A percentile compares a stretch with the other conserved stretches of the same genome.
phyloP scores from a whole-genome alignment of 441 rosid genomes.

The Corymbia calophylla region DNA sequence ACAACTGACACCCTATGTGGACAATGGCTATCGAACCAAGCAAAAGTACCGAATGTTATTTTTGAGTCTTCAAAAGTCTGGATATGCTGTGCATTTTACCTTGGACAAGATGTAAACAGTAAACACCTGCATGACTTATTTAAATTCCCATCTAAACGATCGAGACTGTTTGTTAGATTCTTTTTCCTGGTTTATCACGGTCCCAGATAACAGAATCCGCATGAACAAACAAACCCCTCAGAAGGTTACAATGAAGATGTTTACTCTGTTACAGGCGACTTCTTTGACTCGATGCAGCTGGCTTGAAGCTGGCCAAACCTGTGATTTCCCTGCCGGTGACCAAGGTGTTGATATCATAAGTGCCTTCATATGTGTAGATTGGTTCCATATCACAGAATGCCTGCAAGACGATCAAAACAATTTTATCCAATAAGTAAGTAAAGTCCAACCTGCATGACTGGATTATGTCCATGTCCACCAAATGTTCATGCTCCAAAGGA shows the following conservation, averaged over 20 bases:
- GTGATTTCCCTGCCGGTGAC: constrained; percentile 84
- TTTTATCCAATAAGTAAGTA: not conserved
- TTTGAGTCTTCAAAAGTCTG: not conserved
- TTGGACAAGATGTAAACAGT: not conserved
- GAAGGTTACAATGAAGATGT: not conserved
- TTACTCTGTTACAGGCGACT: constrained; percentile 55
- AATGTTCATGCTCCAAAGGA: not conserved
- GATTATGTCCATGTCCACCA: not conserved
- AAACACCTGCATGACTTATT: not conserved
- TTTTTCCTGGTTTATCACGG: not conserved
- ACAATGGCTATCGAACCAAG: not conserved
- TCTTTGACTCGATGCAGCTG: constrained; percentile 22
- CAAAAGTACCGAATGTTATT: not conserved
- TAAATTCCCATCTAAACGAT: not conserved
- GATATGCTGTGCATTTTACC: not conserved
- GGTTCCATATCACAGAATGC: constrained; percentile 99
- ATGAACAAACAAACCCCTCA: not conserved
- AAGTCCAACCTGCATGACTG: not conserved
- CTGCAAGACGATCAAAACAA: constrained; percentile 27
- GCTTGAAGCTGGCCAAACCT: constrained; percentile 83
- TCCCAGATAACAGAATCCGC: not conserved
- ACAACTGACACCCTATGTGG: not conserved
- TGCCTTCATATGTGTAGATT: constrained; percentile 86
- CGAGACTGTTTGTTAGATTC: not conserved
- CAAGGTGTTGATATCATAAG: constrained; percentile 82